These are phyloP conservation scores for Histomonas meleagridis DNA, from an alignment of 208 protist species.

Conservation along the genomic window DNA sequence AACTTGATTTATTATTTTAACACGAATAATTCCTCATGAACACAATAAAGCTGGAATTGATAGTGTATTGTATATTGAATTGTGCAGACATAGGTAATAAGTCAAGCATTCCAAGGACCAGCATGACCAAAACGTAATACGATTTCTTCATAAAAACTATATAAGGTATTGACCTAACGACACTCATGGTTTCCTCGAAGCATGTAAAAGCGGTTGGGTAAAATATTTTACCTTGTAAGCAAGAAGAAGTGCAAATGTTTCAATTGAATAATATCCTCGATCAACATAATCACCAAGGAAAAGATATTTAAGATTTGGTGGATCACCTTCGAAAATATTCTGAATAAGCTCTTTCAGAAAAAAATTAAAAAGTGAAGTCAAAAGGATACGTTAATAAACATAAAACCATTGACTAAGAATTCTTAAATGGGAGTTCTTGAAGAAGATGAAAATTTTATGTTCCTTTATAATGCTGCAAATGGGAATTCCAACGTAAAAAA, in stretches of 20 bases:
- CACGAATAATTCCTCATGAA: not conserved
- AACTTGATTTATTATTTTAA: not conserved
- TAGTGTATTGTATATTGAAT: not conserved
- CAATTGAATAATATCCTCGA: not conserved
- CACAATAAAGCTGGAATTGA: not conserved
- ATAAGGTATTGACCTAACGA: not conserved
- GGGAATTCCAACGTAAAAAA: not conserved
- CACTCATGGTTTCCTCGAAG: not conserved
- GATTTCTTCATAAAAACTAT: not conserved
- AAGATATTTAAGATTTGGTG: not conserved
- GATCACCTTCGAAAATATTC: not conserved
- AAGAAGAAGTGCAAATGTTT: not conserved
- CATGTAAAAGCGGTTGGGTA: not conserved
- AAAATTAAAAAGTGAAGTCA: no score
- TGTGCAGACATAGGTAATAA: not conserved
- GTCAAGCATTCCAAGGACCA: not conserved
- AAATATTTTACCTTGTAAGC: not conserved
- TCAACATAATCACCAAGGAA: not conserved
- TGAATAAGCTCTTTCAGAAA: no score
- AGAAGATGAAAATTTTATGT: not conserved
- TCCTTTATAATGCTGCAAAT: not conserved
- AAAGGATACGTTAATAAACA: no score
- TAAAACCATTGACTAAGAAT: no score
- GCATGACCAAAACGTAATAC: not conserved
- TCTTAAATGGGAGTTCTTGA: not conserved